These are phyloP conservation scores for Populus tomentosa DNA, from an alignment of 441 rosid species.

Conservation along the genomic window DNA sequence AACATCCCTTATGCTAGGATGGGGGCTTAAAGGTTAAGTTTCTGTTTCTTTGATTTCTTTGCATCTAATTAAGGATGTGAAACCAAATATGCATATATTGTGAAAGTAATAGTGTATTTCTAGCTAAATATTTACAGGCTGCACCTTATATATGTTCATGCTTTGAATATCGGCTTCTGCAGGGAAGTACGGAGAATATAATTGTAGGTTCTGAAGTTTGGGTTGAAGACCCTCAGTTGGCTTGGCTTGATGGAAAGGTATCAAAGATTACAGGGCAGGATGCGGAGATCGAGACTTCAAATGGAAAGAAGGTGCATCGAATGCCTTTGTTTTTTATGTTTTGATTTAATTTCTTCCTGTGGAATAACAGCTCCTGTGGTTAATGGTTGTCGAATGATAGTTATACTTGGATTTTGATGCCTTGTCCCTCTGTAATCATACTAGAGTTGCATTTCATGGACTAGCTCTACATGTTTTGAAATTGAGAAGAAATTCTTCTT, in stretches of 20 bases:
- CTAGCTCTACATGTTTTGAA: not conserved
- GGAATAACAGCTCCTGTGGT: not conserved
- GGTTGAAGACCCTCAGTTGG: conserved; percentile 68
- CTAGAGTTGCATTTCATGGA: not conserved
- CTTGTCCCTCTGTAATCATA: not conserved
- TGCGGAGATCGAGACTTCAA: conserved; percentile 41
- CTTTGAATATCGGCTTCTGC: conserved; percentile 22
- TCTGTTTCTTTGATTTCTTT: not conserved
- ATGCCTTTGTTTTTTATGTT: not conserved
- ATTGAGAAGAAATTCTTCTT: not conserved
- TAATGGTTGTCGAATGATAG: not conserved
- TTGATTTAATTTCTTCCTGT: not conserved
- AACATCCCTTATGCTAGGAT: not conserved
- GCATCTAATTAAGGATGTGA: not conserved
- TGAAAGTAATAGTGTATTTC: not conserved
- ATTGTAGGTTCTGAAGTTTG: conserved; percentile 89
- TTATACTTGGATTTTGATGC: not conserved
- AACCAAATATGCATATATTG: not conserved
- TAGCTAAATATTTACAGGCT: not conserved
- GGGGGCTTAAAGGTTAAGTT: not conserved
- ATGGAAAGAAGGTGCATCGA: conserved; percentile 60
- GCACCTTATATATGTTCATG: conserved; percentile 10
- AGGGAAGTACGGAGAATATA: conserved; percentile 86
- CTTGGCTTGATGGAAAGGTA: conserved; percentile 87
- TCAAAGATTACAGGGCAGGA: conserved; percentile 59